Conservation (phyloP, 2,329 filamentous ascomycete species). For the Domatiomyces globalis region DNA sequence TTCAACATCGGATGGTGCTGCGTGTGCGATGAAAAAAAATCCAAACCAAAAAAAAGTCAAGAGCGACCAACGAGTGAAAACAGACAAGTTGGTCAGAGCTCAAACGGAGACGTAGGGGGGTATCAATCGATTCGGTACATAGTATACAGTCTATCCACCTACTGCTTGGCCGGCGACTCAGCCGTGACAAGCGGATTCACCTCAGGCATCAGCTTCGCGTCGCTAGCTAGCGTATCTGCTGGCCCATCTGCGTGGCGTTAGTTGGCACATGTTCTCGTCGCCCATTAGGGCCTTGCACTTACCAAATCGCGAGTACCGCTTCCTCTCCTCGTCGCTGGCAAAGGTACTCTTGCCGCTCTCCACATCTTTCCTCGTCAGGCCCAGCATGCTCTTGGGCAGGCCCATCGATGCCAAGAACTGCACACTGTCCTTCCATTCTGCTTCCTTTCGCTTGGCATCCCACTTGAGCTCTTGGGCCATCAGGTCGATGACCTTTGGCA, state of each 20-base stretch:
- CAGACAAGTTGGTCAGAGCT: too few species aligned
- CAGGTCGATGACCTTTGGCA: constrained; percentile 74
- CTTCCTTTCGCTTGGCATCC: constrained; percentile 56
- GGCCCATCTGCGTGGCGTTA: constrained; percentile 34
- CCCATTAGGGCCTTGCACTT: constrained; percentile 11
- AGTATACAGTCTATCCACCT: not conserved
- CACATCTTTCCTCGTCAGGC: constrained; percentile 43
- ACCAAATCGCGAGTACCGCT: constrained; percentile 30
- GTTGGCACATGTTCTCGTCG: not conserved
- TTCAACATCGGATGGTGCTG: not conserved
- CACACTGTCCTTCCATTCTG: constrained; percentile 64
- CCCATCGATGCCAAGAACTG: constrained; percentile 49
- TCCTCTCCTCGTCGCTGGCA: constrained; percentile 27
- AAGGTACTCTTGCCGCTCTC: constrained; percentile 40
- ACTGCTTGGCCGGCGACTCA: not conserved
- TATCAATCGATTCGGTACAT: not conserved
- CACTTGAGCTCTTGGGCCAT: constrained; percentile 76
- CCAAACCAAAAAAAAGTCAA: not conserved
- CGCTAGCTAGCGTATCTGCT: constrained; percentile 38
- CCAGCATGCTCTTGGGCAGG: constrained; percentile 41
- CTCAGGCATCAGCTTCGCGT: constrained; percentile 32
- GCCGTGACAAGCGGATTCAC: too few species aligned
- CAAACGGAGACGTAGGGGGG: not conserved
- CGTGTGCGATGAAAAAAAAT: not conserved
- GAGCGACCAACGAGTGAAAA: not conserved